Evolutionary conservation across 2,329 filamentous ascomycete genomes (phyloP).

Genomic region (Beauveria bassiana): DNA sequence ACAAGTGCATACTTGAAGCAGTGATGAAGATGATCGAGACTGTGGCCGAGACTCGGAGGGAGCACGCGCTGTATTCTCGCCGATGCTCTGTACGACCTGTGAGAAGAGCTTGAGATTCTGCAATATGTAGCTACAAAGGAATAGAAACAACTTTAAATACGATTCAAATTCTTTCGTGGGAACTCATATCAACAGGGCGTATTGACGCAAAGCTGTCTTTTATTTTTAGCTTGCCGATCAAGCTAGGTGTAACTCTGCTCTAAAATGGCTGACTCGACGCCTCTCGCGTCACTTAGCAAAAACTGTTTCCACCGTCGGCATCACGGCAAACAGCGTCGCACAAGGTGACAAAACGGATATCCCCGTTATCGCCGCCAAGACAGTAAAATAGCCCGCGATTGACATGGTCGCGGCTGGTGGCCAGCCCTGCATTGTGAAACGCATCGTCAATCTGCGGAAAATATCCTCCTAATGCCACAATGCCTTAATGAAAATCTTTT

Average conservation of each 20-base stretch:
- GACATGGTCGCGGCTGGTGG: not conserved
- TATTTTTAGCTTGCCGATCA: not conserved
- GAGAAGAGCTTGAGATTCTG: not conserved
- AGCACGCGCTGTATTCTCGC: not conserved
- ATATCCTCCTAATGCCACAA: not conserved
- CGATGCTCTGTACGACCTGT: not conserved
- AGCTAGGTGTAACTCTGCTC: not conserved
- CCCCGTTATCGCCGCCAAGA: not conserved
- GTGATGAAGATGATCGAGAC: no score
- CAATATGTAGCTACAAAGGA: not conserved
- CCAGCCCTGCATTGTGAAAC: not conserved
- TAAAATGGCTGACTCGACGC: not conserved
- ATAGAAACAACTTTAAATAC: not conserved
- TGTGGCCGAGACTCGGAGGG: not conserved
- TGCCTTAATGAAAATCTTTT: not conserved
- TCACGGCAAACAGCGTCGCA: not conserved
- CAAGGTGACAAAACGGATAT: not conserved
- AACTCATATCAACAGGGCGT: not conserved
- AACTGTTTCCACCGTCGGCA: not conserved
- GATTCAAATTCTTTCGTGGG: not conserved
- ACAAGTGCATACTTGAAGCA: no score
- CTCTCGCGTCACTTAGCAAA: not conserved
- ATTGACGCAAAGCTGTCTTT: not conserved
- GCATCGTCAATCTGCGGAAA: not conserved
- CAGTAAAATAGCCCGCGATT: not conserved